Evolutionary conservation across 2,329 filamentous ascomycete species (phyloP).

Genomic region (Fusarium cyanostomum): DNA sequence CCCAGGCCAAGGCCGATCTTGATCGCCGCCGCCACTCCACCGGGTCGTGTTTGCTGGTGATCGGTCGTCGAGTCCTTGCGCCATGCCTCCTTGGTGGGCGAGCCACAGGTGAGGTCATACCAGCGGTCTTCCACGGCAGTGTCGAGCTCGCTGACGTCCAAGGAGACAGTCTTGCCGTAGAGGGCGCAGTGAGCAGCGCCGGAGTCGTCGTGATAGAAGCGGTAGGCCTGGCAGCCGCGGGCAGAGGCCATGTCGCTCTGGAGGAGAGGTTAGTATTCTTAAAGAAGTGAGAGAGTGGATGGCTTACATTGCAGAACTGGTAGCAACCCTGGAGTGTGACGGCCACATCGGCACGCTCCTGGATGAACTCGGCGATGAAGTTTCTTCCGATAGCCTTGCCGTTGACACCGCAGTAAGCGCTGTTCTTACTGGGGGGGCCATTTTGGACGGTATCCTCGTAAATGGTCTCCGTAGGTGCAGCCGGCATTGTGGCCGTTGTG

Average conservation of each 20-base stretch:
- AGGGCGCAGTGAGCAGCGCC: conserved; percentile 49
- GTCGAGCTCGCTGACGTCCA: conserved; percentile 44
- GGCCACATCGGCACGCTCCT: conserved; percentile 46
- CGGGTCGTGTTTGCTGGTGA: background rate
- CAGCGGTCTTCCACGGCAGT: conserved; percentile 44
- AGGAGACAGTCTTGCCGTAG: conserved; percentile 47
- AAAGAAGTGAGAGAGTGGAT: background rate
- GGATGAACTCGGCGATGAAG: conserved; percentile 52
- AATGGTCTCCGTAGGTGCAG: conserved; percentile 42
- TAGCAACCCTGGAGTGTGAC: conserved; percentile 54
- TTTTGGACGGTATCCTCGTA: conserved; percentile 43
- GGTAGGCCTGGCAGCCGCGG: conserved; percentile 49
- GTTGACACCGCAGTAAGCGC: conserved; percentile 52
- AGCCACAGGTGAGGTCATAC: conserved; percentile 51
- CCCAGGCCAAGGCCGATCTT: conserved; percentile 10
- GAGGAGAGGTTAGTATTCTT: background rate
- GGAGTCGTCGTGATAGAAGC: conserved; percentile 47
- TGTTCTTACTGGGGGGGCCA: conserved; percentile 43
- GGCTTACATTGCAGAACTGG: conserved; percentile 52
- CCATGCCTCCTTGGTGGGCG: conserved; percentile 35
- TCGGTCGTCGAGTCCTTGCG: background rate
- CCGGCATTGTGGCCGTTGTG: conserved; percentile 33
- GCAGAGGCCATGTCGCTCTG: conserved; percentile 46
- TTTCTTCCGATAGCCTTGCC: conserved; percentile 49
- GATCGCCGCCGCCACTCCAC: background rate